Evolutionary conservation across 106 monocot genomes (phyloP), one percentile per base, ranked within the genome.

Genomic region (Allium fistulosum): DNA sequence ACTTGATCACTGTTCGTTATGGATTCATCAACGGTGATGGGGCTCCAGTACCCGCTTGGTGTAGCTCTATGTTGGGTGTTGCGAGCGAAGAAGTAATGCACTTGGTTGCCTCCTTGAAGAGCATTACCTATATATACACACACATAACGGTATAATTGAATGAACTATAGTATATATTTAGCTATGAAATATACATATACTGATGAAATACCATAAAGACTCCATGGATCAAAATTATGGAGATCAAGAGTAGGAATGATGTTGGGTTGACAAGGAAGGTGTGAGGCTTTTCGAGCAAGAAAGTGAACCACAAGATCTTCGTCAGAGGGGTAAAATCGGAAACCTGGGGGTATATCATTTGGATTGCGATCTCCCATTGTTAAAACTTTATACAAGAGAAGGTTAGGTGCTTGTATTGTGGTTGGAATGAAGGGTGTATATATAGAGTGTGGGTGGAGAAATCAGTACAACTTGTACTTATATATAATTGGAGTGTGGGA

Each of bases 241-340:
- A 82, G 80, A 64, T 83, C 81, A 13, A 94, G 65, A 55, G 76
- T 87, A 17, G 94, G 94, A 68, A 94, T 85, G 87, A 90, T 79
- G 56, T 94, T 83, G 2, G 87, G 88, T 1, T 81, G 68, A 78
- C 83, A 83, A 1, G 4, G 90, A 85, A 26, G 85, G 69, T 61
- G 52, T 62, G 83, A 59, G 9, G 83, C 83, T 69, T 88, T 94
- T 51, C 74, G 77, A 47, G 51, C 45, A 67, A 94, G 94, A 79
- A 94, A 94, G 68, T 94, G 91, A 63, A 85, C 71, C 53, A 94
- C 73, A 61, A 94, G 83, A 78, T 94, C 90, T 71, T 90, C 91
- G 57, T 94, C 94, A 26, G 90, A 88, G 28, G 94, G 94, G 76
- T 85, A 80, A 88, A 94, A 94, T 13, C 67, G 85, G 75, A 94